Evolutionary conservation across 257 asterid genomes (phyloP).

Genomic region (Rubia yunnanensis): DNA sequence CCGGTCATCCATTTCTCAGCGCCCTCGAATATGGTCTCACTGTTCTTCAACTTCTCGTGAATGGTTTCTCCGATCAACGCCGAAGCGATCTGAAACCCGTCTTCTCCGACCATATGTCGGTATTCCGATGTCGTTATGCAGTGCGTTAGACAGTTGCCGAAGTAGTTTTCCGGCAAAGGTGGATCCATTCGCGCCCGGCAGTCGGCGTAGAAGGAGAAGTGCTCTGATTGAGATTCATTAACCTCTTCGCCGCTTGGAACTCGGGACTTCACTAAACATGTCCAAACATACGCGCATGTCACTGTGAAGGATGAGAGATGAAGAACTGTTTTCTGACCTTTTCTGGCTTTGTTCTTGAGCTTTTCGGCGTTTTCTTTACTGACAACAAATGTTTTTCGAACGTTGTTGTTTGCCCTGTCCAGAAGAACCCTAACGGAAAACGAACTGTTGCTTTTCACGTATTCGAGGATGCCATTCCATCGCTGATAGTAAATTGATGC

Average conservation of each 20-base stretch:
- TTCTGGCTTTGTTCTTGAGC: conserved; percentile 8
- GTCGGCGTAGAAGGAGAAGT: conserved; percentile 9
- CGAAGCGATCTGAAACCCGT: conserved; percentile 15
- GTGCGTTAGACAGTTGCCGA: conserved; percentile 16
- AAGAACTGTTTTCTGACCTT: neutral
- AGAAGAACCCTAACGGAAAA: neutral
- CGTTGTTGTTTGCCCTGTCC: neutral
- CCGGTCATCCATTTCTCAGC: neutral
- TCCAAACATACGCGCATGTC: conserved; percentile 20
- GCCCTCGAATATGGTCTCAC: conserved; percentile 5
- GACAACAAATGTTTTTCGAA: conserved; percentile 13
- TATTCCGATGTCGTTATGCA: neutral
- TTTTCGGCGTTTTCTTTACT: neutral
- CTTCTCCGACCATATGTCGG: conserved; percentile 5
- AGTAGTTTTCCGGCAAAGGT: conserved; percentile 14
- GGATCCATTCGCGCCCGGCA: conserved; percentile 18
- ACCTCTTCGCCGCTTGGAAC: neutral
- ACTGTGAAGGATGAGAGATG: conserved; percentile 19
- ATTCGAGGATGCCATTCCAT: neutral
- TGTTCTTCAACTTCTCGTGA: conserved; percentile 12
- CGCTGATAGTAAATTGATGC: conserved; percentile 14
- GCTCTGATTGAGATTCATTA: conserved; percentile 7
- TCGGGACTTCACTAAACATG: conserved; percentile 16
- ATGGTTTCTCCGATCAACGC: conserved; percentile 21
- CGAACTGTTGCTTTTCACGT: neutral